Evolutionary conservation across 441 rosid genomes (phyloP).

Genomic region (Corymbia calophylla): DNA sequence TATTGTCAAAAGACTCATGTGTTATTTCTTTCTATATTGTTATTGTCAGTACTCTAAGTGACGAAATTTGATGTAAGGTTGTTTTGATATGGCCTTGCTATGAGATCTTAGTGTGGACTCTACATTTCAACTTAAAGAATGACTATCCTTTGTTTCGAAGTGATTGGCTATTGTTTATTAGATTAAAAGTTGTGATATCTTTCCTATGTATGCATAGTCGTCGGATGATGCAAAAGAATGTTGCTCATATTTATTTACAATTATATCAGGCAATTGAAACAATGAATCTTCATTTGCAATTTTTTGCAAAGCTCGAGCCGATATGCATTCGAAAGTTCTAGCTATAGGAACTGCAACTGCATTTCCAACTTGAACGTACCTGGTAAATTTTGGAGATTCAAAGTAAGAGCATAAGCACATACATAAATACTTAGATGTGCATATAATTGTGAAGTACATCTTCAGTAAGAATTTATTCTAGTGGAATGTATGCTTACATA

Average conservation of each 20-base stretch:
- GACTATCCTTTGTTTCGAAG: too few species aligned
- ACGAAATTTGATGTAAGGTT: not conserved
- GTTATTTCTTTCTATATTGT: not conserved
- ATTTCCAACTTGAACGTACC: slow-evolving; percentile 71
- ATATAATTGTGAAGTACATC: not conserved
- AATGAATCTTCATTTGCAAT: slow-evolving; percentile 17
- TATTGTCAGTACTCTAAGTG: too few species aligned
- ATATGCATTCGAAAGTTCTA: slow-evolving; percentile 46
- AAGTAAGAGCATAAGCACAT: not conserved
- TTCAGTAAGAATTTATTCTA: not conserved
- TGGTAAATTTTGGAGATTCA: not conserved
- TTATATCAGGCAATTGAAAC: slow-evolving; percentile 23
- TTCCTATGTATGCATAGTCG: not conserved
- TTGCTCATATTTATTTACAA: slow-evolving; percentile 9
- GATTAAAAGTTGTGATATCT: too few species aligned
- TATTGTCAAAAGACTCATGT: not conserved
- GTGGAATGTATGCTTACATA: not conserved
- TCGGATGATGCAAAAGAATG: slow-evolving; percentile 7
- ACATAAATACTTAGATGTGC: not conserved
- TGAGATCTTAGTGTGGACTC: too few species aligned
- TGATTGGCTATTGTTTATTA: too few species aligned
- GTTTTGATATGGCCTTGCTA: too few species aligned
- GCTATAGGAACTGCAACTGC: slow-evolving; percentile 74
- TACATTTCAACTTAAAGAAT: too few species aligned
- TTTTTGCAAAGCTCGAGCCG: slow-evolving; percentile 41